Evolutionary conservation across 306 rosid species (phyloP).

Genomic region (Inga laurina): DNA sequence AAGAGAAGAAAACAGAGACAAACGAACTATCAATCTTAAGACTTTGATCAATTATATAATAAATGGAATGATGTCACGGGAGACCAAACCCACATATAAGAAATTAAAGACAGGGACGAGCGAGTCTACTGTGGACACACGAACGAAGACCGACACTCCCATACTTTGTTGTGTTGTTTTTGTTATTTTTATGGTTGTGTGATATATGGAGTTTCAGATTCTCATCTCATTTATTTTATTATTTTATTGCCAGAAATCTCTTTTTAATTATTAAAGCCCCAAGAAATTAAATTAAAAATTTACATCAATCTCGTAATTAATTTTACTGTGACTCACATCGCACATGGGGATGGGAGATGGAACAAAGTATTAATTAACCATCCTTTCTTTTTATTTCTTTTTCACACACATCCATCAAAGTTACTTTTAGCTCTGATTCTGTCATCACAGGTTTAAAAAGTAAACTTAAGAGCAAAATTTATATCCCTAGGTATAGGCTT

Average conservation of each 20-base stretch:
- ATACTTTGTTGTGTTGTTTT: constrained; percentile 23
- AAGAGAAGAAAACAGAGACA: not conserved
- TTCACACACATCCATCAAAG: not conserved
- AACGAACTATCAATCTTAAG: not conserved
- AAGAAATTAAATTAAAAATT: constrained; percentile 7
- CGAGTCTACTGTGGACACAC: not conserved
- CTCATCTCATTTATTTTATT: constrained; percentile 13
- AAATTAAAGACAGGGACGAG: not conserved
- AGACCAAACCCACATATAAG: not conserved
- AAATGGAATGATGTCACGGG: constrained; percentile 3
- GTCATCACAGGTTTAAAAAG: not conserved
- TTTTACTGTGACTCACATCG: constrained; percentile 28
- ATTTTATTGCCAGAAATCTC: no score
- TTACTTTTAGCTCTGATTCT: not conserved
- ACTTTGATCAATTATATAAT: not conserved
- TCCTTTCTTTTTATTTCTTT: not conserved
- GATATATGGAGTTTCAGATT: constrained; percentile 14
- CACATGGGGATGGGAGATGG: constrained; percentile 31
- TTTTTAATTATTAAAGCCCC: not conserved
- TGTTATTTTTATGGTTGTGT: constrained; percentile 12
- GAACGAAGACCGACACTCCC: not conserved
- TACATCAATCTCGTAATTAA: not conserved
- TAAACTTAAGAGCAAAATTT: not conserved
- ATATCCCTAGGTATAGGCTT: not conserved
- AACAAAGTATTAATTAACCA: not conserved